phyloP scores from a whole-genome alignment of 257 asterid species.

The Fraxinus anomala region DNA sequence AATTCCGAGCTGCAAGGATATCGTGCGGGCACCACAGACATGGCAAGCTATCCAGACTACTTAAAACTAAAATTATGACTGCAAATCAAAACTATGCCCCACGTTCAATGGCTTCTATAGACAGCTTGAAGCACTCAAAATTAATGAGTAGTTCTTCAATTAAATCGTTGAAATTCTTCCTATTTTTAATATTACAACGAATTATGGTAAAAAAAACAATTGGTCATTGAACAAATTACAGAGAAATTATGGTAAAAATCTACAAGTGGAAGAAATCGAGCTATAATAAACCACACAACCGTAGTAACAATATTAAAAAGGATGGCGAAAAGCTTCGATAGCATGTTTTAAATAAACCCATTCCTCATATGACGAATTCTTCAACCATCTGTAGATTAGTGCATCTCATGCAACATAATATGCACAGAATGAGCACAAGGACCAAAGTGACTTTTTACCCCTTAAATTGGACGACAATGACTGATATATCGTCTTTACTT shows the following conservation, averaged over 20 bases:
- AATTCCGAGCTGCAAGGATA: no score
- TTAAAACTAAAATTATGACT: not conserved
- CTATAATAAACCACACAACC: conserved; percentile 42
- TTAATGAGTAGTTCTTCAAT: not conserved
- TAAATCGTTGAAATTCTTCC: conserved; percentile 23
- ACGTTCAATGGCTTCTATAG: no score
- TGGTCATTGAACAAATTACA: conserved; percentile 36
- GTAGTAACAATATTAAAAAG: conserved; percentile 31
- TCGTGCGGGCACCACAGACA: no score
- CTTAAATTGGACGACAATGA: conserved; percentile 77
- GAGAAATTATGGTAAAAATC: conserved; percentile 40
- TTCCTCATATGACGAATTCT: not conserved
- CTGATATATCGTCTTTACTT: conserved; percentile 88
- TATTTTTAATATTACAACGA: conserved; percentile 33
- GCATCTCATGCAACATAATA: conserved; percentile 29
- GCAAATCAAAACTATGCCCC: not conserved
- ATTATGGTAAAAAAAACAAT: conserved; percentile 20
- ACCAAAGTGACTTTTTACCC: conserved; percentile 25
- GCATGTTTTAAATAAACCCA: not conserved
- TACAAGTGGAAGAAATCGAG: conserved; percentile 49
- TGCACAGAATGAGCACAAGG: conserved; percentile 32
- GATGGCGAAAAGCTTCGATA: conserved; percentile 20
- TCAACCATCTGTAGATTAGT: not conserved
- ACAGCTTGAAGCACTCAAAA: conserved; percentile 5
- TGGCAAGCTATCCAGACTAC: not conserved